These are phyloP conservation scores for Rhodotorula graminis DNA, from an alignment of 768 basidiomycete species.

Conservation along the genomic window DNA sequence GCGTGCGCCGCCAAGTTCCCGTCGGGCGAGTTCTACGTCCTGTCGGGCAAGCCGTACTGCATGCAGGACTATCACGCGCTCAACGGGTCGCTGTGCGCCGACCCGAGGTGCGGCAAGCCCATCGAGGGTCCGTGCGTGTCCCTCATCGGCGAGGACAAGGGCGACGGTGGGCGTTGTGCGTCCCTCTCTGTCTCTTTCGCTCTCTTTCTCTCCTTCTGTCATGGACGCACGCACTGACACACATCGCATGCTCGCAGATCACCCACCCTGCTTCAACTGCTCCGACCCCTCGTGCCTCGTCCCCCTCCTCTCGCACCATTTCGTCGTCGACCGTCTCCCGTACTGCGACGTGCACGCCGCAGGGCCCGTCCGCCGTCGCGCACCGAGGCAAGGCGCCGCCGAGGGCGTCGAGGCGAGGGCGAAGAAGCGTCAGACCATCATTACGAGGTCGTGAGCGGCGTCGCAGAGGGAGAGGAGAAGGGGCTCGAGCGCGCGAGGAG, in stretches of 20 bases:
- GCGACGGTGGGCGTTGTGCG: conserved; percentile 40
- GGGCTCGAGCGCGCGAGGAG: neutral
- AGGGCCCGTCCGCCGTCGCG: neutral
- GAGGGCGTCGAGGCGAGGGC: conserved; percentile 2
- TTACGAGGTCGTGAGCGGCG: conserved; percentile 3
- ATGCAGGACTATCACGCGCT: conserved; percentile 39
- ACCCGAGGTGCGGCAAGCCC: conserved; percentile 25
- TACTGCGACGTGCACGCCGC: conserved; percentile 40
- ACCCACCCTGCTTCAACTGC: conserved; percentile 41
- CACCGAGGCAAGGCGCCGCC: neutral
- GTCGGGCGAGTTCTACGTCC: conserved; percentile 42
- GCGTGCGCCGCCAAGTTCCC: conserved; percentile 37
- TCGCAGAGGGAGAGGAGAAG: neutral
- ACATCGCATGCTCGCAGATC: conserved; percentile 24
- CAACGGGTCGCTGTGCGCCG: conserved; percentile 41
- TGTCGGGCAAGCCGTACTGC: conserved; percentile 40
- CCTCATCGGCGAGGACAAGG: conserved; percentile 40
- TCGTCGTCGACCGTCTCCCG: conserved; percentile 38
- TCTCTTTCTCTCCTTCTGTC: neutral
- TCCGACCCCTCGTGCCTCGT: conserved; percentile 27
- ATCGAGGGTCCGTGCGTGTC: conserved; percentile 43
- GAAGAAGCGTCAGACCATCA: conserved; percentile 31
- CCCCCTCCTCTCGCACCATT: conserved; percentile 40
- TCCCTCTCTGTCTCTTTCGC: neutral
- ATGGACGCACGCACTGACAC: neutral